These are phyloP conservation scores for Penicillium bialowiezense DNA, from an alignment of 495 filamentous ascomycete genomes.

Conservation along the genomic window DNA sequence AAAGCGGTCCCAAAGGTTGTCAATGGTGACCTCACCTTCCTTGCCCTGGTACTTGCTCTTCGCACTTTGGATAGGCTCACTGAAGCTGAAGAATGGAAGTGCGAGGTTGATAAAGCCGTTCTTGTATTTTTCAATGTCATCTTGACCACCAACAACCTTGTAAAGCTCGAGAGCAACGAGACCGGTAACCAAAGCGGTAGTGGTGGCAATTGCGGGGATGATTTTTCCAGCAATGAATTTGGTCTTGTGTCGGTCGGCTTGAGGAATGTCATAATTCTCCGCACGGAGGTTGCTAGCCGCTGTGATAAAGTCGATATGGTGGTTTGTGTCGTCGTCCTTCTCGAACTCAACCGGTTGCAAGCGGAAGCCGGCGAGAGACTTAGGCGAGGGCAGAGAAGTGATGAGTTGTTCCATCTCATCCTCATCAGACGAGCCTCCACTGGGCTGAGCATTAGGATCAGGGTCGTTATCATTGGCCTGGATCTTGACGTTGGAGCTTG, in stretches of 20 bases:
- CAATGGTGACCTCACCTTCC: slow-evolving; percentile 74
- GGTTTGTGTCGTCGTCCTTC: slow-evolving; percentile 97
- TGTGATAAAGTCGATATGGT: slow-evolving; percentile 99
- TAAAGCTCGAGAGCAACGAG: slow-evolving; percentile 89
- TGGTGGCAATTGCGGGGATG: slow-evolving; percentile 97
- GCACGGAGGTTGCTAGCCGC: slow-evolving; percentile 95
- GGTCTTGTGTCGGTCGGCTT: slow-evolving; percentile 91
- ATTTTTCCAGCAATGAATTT: slow-evolving; percentile 99
- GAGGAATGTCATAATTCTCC: slow-evolving; percentile 93
- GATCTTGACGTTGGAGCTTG: slow-evolving; percentile 90
- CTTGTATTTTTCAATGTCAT: slow-evolving; percentile 95
- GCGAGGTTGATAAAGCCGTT: slow-evolving; percentile 98
- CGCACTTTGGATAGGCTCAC: slow-evolving; percentile 87
- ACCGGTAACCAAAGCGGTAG: slow-evolving; percentile 92
- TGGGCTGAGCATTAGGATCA: slow-evolving; percentile 74
- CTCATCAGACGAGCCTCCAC: slow-evolving; percentile 62
- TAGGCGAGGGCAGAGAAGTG: slow-evolving; percentile 67
- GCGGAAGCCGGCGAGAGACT: slow-evolving; percentile 78
- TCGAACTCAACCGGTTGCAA: slow-evolving; percentile 94
- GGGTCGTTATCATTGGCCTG: slow-evolving; percentile 95
- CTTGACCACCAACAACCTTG: slow-evolving; percentile 96
- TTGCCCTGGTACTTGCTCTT: slow-evolving; percentile 83
- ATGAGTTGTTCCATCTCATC: slow-evolving; percentile 69
- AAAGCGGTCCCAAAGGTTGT: slow-evolving; percentile 98
- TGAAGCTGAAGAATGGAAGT: slow-evolving; percentile 96